Percentiles rank a stretch among this genome's conserved stretches.
Conservation (phyloP, 1,139 yeast genomes). For the Scheffersomyces lignicola region DNA sequence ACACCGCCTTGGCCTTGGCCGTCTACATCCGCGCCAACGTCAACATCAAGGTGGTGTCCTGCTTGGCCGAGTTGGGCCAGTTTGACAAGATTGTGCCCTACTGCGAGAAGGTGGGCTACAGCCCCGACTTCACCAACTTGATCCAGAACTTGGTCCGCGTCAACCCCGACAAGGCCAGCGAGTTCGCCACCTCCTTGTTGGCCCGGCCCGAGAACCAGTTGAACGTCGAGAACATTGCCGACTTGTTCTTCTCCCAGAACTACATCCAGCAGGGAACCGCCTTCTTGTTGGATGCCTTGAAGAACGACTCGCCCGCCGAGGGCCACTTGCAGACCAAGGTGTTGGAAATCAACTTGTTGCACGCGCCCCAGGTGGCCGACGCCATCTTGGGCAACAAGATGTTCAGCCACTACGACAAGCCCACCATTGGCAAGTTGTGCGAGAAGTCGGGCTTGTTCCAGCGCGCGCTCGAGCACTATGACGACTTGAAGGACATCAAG, state of each 20-base stretch:
- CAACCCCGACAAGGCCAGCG: conserved; percentile 97
- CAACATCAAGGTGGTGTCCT: conserved; percentile 87
- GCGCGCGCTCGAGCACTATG: conserved; percentile 94
- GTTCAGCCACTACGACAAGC: conserved; percentile 94
- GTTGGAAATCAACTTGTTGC: conserved; percentile 86
- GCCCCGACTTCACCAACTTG: conserved; percentile 87
- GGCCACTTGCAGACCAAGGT: conserved; percentile 95
- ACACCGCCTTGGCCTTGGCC: conserved; percentile 82
- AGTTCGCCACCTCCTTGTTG: conserved; percentile 87
- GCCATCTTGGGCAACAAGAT: conserved; percentile 95
- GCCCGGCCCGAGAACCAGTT: conserved; percentile 62
- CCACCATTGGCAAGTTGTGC: conserved; percentile 86
- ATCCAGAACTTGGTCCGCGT: conserved; percentile 89
- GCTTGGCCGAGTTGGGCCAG: conserved; percentile 94
- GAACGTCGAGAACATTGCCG: conserved; percentile 85
- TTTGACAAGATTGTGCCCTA: conserved; percentile 95
- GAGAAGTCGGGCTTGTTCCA: conserved; percentile 94
- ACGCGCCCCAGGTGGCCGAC: conserved; percentile 99
- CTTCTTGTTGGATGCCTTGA: conserved; percentile 92
- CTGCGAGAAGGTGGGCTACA: conserved; percentile 84
- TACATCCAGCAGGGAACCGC: conserved; percentile 98
- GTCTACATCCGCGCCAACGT: conserved; percentile 85
- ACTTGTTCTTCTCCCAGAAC: conserved; percentile 92
- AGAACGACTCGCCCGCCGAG: conserved; percentile 91
- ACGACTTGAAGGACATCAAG: conserved; percentile 91